Base-by-base conservation (phyloP, 257 asterid genomes). In the Nicotiana undulata region DNA sequence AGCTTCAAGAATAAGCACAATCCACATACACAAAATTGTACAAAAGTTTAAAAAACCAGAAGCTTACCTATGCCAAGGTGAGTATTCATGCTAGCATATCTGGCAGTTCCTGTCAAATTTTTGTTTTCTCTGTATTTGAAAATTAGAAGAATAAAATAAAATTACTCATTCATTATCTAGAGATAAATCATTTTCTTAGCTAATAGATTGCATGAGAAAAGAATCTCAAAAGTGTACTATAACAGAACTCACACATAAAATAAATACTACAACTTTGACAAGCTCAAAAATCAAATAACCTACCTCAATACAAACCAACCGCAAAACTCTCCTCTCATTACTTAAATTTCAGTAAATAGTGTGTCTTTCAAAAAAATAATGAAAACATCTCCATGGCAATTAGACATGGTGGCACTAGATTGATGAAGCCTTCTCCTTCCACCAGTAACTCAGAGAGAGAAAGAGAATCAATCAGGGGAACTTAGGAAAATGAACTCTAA, bases 51-150 rank as follows among this genome's bases (percentile, higher is more conserved):
- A 81, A n/a, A 63, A 60, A 59, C 49, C 59, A 55, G 59, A 49
- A 64, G 56, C 92, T 76, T 89, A 92, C 98, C 97, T 55, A 94
- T 92, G 86, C 98, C 98, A 80, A 93, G 96, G 87, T 93, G 98
- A 2, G 98, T 92, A 81, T 94, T 94, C 94, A 93, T 91, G 87
- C 98, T 94, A 17, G 98, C 98, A 88, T 94, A 94, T 88, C 97
- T 87, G 53, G 97, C 98, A 76, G 98, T 92, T 82, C 98, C 98
- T 51, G 97, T 94, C 90, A 94, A 87, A 79, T 91, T 92, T 86
- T 94, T 92, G 86, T 92, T 94, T 84, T 92, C 98, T 87, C 95
- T 94, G 95, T 83, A 89, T 81, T 51, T 26, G 85, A 63, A 6
- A 63, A 22, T 70, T 44, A 70, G 44, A 74, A 74, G 61, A 74